phyloP scores from a whole-genome alignment of 2,329 filamentous ascomycete species.

The Epichloe bromicola region DNA sequence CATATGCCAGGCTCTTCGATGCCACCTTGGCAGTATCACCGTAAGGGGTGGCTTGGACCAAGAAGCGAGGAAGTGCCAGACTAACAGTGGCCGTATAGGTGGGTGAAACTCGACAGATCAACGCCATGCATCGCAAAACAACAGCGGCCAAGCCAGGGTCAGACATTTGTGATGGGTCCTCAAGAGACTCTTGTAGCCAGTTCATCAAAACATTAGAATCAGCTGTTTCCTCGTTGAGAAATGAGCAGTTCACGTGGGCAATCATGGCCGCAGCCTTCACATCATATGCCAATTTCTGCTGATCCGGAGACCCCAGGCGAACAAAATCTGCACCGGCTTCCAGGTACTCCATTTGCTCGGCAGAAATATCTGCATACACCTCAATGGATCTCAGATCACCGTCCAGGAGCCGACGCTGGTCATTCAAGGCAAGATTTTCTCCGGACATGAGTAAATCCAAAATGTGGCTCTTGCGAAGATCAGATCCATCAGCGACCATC shows the following conservation, averaged over 20 bases:
- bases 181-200: conserved; percentile 76
- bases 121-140: conserved; percentile 67
- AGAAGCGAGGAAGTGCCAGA: conserved; percentile 69
- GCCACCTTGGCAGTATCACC: conserved; percentile 60
- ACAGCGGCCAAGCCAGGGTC: conserved; percentile 65
- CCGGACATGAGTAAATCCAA: conserved; percentile 60
- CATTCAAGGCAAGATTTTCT: conserved; percentile 29
- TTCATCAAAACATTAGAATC: conserved; percentile 66
- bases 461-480: conserved; percentile 48
- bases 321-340: conserved; percentile 87
- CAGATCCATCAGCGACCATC: conserved; percentile 49
- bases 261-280: conserved; percentile 75
- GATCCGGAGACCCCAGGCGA: conserved; percentile 63
- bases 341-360: conserved; percentile 72
- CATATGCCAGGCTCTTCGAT: conserved; percentile 70
- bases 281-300: conserved; percentile 74
- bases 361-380: conserved; percentile 56
- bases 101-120: conserved; percentile 65
- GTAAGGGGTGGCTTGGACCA: conserved; percentile 69
- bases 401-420: conserved; percentile 25
- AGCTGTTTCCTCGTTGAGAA: conserved; percentile 69
- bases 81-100: conserved; percentile 63
- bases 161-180: conserved; percentile 69
- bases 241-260: conserved; percentile 72
- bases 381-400: conserved; percentile 45